Base-by-base conservation (phyloP, 495 filamentous ascomycete species). In the Penicillium herquei region DNA sequence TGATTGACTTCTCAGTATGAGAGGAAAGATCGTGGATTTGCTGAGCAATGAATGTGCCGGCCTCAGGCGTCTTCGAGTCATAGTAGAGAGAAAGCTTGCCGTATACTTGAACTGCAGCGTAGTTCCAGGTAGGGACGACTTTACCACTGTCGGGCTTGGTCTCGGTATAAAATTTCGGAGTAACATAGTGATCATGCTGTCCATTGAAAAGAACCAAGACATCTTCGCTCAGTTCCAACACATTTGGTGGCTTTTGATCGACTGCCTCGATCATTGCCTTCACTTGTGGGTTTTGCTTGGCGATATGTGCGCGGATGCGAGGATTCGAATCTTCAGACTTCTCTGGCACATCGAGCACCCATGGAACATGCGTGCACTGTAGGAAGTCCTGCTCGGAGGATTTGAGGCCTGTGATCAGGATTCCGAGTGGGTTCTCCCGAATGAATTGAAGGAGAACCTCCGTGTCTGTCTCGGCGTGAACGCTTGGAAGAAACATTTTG, bases 41-140 rank as follows among this genome's bases (percentile, higher is more conserved):
- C 34, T 58, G 64, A 7, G 59, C 52, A 9, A 84, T 57, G 46
- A 76, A 85, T 0, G 49, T 40, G 2, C 63, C 61, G 26, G 77
- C 73, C 17, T 71, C 65, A 0, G 35, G 6, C 14, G 48, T 58
- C 54, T 3, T 68, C 0, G 70, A 49, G 51, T 83, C 76, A 51
- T 67, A 71, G 53, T 71, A 81, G 14, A 86, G 64, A 0, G 54
- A 75, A 6, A 71, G 70, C 2, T 63, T 73, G 13, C 83, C 82
- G 58, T 84, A 84, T 6, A 71, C 78, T 49, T 84, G 80, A 0
- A 75, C 82, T 6, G 81, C 82, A 1, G 79, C 63, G 55, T 85
- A 86, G 59, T 84, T 81, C 83, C 83, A 86, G 3, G 83, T 86
- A 1, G 81, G 81, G 3, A 83, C 82, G 1, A 85, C 81, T 56